phyloP scores from a whole-genome alignment of 768 basidiomycete genomes.

The Calocybe gangraenosa region DNA sequence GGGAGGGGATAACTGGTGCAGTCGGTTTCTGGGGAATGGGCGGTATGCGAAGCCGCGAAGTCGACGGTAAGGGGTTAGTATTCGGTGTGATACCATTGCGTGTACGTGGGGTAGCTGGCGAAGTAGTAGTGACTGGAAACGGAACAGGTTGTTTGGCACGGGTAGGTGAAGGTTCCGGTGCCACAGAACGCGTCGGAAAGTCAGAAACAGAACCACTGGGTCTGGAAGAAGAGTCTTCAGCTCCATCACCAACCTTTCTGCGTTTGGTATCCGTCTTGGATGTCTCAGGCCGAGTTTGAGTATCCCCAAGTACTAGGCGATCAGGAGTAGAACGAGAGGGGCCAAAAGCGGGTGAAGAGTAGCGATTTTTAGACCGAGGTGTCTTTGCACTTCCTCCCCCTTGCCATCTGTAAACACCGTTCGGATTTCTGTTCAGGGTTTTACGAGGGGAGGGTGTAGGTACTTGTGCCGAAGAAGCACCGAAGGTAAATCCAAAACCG shows the following conservation, averaged over 20 bases:
- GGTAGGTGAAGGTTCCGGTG: conserved; percentile 30
- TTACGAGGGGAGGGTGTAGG: conserved; percentile 40
- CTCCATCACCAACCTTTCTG: conserved; percentile 51
- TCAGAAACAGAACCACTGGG: conserved; percentile 21
- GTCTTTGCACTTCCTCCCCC: conserved; percentile 72
- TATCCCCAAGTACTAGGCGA: conserved; percentile 33
- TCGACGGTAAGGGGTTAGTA: conserved; percentile 20
- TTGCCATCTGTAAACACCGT: conserved; percentile 68
- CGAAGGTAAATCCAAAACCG: conserved; percentile 18
- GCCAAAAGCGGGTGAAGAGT: conserved; percentile 70
- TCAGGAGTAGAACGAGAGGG: conserved; percentile 42
- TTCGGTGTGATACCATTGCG: conserved; percentile 16
- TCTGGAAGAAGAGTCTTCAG: conserved; percentile 25
- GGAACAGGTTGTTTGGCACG: conserved; percentile 26
- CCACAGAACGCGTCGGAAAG: conserved; percentile 14
- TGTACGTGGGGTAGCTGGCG: conserved; percentile 24
- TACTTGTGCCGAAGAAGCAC: conserved; percentile 11
- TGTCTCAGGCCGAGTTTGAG: conserved; percentile 28
- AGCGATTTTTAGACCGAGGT: conserved; percentile 52
- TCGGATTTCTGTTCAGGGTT: conserved; percentile 65
- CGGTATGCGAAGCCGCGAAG: conserved; percentile 37
- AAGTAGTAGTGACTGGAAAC: conserved; percentile 28
- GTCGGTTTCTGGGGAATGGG: conserved; percentile 45
- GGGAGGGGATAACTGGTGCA: conserved; percentile 65
- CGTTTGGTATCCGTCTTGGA: conserved; percentile 53